These are phyloP conservation scores for Phaeosphaeriaceae sp. DNA, from an alignment of 2,329 filamentous ascomycete species.

Conservation along the genomic window DNA sequence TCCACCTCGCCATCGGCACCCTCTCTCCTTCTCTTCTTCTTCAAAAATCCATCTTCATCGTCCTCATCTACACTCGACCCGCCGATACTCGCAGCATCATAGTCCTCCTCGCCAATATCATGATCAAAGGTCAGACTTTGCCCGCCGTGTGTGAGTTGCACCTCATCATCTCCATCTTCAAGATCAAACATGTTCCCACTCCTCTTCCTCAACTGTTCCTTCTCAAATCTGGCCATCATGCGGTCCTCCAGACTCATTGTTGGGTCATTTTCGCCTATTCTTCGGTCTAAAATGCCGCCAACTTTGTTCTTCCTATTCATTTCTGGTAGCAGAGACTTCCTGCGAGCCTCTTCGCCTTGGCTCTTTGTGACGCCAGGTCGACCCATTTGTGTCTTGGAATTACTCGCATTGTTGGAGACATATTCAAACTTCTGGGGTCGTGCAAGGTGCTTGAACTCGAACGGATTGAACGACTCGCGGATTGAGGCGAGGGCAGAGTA, in stretches of 20 bases:
- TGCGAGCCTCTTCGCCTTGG: conserved; percentile 83
- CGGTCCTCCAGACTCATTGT: conserved; percentile 92
- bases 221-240: conserved; percentile 87
- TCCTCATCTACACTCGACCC: conserved; percentile 52
- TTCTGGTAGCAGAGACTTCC: conserved; percentile 84
- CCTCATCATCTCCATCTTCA: conserved; percentile 78
- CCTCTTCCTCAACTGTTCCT: conserved; percentile 83
- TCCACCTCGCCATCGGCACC: conserved; percentile 55
- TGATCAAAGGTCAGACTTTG: conserved; percentile 71
- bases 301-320: conserved; percentile 89
- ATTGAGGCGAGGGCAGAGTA: conserved; percentile 82
- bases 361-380: conserved; percentile 86
- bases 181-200: conserved; percentile 86
- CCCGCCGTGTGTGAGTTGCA: conserved; percentile 82
- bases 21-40: conserved; percentile 53
- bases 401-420: conserved; percentile 66
- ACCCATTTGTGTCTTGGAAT: conserved; percentile 64
- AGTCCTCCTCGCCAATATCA: conserved; percentile 68
- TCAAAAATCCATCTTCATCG: conserved; percentile 47
- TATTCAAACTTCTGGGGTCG: conserved; percentile 85
- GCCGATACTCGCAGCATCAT: conserved; percentile 75
- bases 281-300: conserved; percentile 88
- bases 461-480: conserved; percentile 96
- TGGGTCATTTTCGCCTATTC: conserved; percentile 95
- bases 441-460: conserved; percentile 84